Base-by-base conservation (phyloP, 441 rosid genomes). In the Populus hybrid region DNA sequence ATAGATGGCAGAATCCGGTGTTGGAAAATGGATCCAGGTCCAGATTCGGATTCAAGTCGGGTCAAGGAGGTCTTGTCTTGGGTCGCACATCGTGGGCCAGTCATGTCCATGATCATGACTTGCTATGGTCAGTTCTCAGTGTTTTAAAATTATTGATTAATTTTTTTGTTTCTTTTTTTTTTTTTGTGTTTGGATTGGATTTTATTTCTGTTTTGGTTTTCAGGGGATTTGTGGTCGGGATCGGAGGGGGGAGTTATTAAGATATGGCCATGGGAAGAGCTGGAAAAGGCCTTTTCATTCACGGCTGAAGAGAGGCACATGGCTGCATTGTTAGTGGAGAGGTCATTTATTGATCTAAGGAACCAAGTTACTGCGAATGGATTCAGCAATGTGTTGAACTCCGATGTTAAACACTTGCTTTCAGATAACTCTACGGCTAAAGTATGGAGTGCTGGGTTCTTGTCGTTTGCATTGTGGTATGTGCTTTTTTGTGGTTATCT, bases 221-320 rank as follows among this genome's bases (percentile, higher is more conserved):
- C 87, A 97, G 99, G 99, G 78, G 99, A 97, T 80, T 63, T 97
- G 76, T 97, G 99, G 99, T 91, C 98, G 4, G 96, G 99, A 57
- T 89, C 92, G 1, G 99, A 97, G 81, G 92, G 93, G 73, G 98
- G 99, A 65, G 67, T 85, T 75, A 83, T 97, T 53, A 93, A 85
- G 90, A 87, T 94, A 72, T 97, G 99, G 99, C 95, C 95, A 1
- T 97, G 99, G 97, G 99, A 94, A 82, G 86, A 95, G 61, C 86
- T 97, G 82, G 95, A 91, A 68, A 93, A 91, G 81, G 89, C 98
- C 67, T 92, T 93, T 68, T 90, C 97, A 38, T 89, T 91, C 71
- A 87, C 89, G 40, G 84, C 90, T 67, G 99, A 89, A 81, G 98
- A 94, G 84, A 90, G 88, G 38, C 99, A 91, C 84, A 90, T 94